These are phyloP conservation scores for Penicillium sp. DNA, from an alignment of 2,329 filamentous ascomycete species.

Conservation along the genomic window DNA sequence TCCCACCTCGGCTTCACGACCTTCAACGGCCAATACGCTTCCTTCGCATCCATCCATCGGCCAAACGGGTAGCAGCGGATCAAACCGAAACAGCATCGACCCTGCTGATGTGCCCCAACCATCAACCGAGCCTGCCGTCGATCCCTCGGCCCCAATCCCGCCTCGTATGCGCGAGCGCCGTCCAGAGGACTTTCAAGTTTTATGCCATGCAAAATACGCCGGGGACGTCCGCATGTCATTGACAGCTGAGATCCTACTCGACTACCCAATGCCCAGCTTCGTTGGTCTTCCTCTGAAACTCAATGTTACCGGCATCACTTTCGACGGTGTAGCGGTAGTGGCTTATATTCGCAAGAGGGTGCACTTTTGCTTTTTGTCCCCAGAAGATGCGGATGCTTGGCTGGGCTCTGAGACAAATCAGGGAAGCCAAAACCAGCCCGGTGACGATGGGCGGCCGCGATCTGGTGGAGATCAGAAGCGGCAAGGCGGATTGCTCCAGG, in stretches of 20 bases:
- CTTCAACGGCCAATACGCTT: conserved; percentile 41
- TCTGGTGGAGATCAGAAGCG: conserved; percentile 39
- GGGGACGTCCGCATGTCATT: conserved; percentile 83
- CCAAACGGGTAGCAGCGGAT: conserved; percentile 20
- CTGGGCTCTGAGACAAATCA: conserved; percentile 50
- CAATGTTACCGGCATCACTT: conserved; percentile 89
- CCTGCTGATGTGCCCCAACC: conserved; percentile 21
- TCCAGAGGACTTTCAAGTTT: conserved; percentile 84
- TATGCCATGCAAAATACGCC: conserved; percentile 83
- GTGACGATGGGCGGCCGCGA: conserved; percentile 30
- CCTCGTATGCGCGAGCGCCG: conserved; percentile 65
- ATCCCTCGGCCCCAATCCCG: conserved; percentile 34
- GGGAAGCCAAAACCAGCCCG: conserved; percentile 20
- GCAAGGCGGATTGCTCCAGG: conserved; percentile 75
- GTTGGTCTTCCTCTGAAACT: conserved; percentile 91
- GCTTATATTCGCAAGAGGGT: conserved; percentile 84
- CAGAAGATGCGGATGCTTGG: conserved; percentile 79
- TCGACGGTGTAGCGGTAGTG: conserved; percentile 89
- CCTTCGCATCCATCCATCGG: conserved; percentile 29
- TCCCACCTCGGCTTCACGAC: conserved; percentile 38
- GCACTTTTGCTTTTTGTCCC: conserved; percentile 90
- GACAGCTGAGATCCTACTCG: conserved; percentile 90
- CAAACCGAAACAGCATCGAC: conserved; percentile 28
- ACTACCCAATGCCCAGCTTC: conserved; percentile 98
- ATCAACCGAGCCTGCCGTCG: conserved; percentile 19